These are phyloP conservation scores for Ganoderma lucidum DNA, from an alignment of 1,284 basidiomycete genomes.

Conservation along the genomic window DNA sequence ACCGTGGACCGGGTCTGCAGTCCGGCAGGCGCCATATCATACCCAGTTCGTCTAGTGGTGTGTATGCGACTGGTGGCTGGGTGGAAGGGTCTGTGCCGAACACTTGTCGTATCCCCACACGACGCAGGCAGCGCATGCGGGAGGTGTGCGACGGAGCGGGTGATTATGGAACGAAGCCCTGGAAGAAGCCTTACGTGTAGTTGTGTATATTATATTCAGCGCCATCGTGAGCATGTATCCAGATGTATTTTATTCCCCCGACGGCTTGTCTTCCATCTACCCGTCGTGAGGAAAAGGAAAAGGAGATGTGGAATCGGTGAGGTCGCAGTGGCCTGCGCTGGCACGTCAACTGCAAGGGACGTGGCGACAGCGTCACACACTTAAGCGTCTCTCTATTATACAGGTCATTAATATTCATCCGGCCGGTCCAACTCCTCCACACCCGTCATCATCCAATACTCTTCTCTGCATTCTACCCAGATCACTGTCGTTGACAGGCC, in stretches of 20 bases:
- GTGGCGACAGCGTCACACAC: too few relatives aligned
- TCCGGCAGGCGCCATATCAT: not conserved
- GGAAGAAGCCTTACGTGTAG: conserved; percentile 17
- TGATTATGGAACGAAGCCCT: conserved; percentile 12
- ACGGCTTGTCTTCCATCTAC: not conserved
- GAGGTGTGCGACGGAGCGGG: not conserved
- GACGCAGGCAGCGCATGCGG: not conserved
- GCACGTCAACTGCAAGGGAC: not conserved
- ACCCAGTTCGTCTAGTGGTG: not conserved
- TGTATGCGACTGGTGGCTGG: not conserved
- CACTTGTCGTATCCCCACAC: not conserved
- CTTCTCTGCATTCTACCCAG: not conserved
- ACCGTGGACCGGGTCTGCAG: not conserved
- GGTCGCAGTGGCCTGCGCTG: not conserved
- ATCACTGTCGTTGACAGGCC: too few relatives aligned
- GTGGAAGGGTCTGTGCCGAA: not conserved
- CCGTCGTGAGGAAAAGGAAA: not conserved
- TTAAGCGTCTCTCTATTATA: too few relatives aligned
- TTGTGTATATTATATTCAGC: conserved; percentile 24
- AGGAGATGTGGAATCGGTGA: not conserved
- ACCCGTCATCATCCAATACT: not conserved
- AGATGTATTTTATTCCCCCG: conserved; percentile 8
- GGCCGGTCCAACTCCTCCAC: not conserved
- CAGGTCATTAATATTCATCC: not conserved
- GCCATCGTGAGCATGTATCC: conserved; percentile 2